phyloP scores from a whole-genome alignment of 257 asterid species.

The Mitragyna speciosa region DNA sequence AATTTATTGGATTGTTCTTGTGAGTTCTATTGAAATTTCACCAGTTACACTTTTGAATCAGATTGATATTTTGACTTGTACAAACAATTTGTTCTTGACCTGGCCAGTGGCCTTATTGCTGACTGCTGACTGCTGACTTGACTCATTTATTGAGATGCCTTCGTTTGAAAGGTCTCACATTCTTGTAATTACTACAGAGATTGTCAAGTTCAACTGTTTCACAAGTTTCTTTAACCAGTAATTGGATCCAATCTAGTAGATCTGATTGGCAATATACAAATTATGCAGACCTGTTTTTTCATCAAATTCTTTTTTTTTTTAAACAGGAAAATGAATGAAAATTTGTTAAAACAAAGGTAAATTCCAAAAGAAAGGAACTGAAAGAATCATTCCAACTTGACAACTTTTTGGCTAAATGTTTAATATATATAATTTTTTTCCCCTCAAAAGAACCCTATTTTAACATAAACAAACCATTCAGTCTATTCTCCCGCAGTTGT shows the following conservation, averaged over 20 bases:
- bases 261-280: not conserved
- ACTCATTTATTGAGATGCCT: slow-evolving; percentile 4
- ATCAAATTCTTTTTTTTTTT: not conserved
- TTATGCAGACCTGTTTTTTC: not conserved
- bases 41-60: not conserved
- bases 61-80: slow-evolving; percentile 4
- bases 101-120: not conserved
- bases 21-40: slow-evolving; percentile 5
- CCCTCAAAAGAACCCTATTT: not conserved
- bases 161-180: not conserved
- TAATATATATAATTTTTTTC: too few relatives aligned
- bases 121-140: not conserved
- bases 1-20: not conserved
- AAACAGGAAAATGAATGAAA: not conserved
- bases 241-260: not conserved
- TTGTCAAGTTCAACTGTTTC: not conserved
- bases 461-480: too few relatives aligned
- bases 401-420: not conserved
- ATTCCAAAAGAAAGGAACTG: too few relatives aligned
- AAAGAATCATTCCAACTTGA: too few relatives aligned
- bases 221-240: not conserved
- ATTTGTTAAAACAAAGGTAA: too few relatives aligned
- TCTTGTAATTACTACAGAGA: not conserved
- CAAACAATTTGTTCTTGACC: not conserved
- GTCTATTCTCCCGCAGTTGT: too few relatives aligned